Evolutionary conservation across 2,329 filamentous ascomycete genomes (phyloP).

Genomic region (Bipolaris oryzae): DNA sequence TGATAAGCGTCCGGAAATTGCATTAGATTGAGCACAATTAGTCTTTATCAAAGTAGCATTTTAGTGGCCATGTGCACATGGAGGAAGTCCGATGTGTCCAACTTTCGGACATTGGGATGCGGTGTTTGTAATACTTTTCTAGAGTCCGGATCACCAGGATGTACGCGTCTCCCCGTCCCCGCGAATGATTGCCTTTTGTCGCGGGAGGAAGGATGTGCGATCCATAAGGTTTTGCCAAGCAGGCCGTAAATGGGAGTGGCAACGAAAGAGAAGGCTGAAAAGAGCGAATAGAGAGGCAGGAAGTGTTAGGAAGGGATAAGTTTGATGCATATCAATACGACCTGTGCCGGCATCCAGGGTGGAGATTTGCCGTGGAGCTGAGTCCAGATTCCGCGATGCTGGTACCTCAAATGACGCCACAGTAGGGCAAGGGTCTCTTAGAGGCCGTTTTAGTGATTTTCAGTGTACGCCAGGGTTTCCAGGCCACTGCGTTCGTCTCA

Average conservation of each 20-base stretch:
- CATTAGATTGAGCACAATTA: conserved; percentile 25
- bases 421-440: conserved; percentile 18
- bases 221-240: conserved; percentile 16
- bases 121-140: conserved; percentile 21
- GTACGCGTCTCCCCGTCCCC: conserved; percentile 17
- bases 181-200: conserved; percentile 23
- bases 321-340: conserved; percentile 19
- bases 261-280: conserved; percentile 11
- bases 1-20: conserved; percentile 24
- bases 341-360: conserved; percentile 20
- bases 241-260: conserved; percentile 22
- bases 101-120: conserved; percentile 18
- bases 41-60: conserved; percentile 23
- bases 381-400: conserved; percentile 22
- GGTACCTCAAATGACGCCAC: conserved; percentile 21
- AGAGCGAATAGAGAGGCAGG: conserved; percentile 17
- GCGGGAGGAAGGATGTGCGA: conserved; percentile 8
- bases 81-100: conserved; percentile 17
- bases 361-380: conserved; percentile 20
- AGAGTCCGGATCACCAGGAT: conserved; percentile 19
- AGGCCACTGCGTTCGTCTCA: conserved; percentile 5
- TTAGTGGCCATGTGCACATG: conserved; percentile 7
- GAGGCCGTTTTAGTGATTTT: conserved; percentile 4
- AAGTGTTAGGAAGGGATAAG: conserved; percentile 4
- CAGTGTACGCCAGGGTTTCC: conserved; percentile 6